These are phyloP conservation scores for Beauveria caledonica DNA, from an alignment of 2,329 filamentous ascomycete species.

Conservation along the genomic window DNA sequence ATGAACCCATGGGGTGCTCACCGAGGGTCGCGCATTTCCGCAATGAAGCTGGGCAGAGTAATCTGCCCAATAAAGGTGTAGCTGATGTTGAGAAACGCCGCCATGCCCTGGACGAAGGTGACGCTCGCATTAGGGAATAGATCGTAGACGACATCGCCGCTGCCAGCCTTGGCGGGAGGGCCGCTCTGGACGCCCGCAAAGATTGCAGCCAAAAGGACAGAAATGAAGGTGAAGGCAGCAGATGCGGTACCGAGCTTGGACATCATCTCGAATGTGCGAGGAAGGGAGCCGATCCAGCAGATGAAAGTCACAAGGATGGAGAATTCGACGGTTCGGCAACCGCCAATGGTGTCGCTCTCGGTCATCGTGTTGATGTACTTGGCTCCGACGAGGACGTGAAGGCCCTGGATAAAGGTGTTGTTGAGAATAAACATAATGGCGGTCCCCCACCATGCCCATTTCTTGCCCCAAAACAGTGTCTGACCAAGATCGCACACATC, in stretches of 20 bases:
- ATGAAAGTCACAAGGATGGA: slow-evolving; percentile 65
- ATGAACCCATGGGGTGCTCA: slow-evolving; percentile 16
- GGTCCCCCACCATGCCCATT: slow-evolving; percentile 49
- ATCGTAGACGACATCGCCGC: slow-evolving; percentile 60
- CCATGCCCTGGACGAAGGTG: slow-evolving; percentile 74
- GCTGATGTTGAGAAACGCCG: slow-evolving; percentile 88
- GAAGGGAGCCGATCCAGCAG: slow-evolving; percentile 72
- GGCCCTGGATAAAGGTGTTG: slow-evolving; percentile 80
- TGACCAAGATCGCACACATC: slow-evolving; percentile 96
- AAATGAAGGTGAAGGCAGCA: slow-evolving; percentile 83
- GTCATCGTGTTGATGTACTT: slow-evolving; percentile 89
- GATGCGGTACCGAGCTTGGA: slow-evolving; percentile 72
- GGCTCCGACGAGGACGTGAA: slow-evolving; percentile 77
- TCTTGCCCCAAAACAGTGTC: slow-evolving; percentile 82
- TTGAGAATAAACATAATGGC: slow-evolving; percentile 89
- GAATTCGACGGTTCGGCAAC: slow-evolving; percentile 71
- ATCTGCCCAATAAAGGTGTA: slow-evolving; percentile 97
- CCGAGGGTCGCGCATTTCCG: slow-evolving; percentile 71
- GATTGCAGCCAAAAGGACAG: slow-evolving; percentile 73
- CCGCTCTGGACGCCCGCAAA: slow-evolving; percentile 71
- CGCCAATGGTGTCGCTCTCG: slow-evolving; percentile 51
- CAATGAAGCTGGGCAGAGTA: slow-evolving; percentile 88
- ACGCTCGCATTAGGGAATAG: slow-evolving; percentile 61
- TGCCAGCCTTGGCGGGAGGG: slow-evolving; percentile 35
- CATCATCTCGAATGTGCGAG: slow-evolving; percentile 74